Conservation (phyloP, 192 early-diverging fungal species). For the Gaertneriomyces semiglobifer region DNA sequence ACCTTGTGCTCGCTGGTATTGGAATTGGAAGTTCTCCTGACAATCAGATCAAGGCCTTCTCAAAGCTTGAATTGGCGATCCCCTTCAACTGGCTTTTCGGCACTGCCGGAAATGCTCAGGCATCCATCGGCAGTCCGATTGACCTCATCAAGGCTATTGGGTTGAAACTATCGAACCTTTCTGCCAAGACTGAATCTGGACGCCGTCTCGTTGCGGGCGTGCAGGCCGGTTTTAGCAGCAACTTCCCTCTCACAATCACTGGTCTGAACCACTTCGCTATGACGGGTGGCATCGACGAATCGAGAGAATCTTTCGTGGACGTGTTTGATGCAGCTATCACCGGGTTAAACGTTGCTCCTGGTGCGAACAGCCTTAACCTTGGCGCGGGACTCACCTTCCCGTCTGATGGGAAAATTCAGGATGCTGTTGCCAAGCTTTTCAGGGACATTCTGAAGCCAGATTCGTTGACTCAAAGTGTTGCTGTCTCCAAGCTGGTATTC, state of each 20-base stretch:
- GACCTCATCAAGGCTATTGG: conserved; percentile 23
- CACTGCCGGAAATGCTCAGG: conserved; percentile 5
- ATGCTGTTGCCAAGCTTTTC: conserved; percentile 24
- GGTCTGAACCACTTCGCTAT: conserved; percentile 31
- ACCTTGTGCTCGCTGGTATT: conserved; percentile 8
- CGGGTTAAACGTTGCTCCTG: conserved; percentile 13
- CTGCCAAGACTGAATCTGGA: conserved; percentile 18
- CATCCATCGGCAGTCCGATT: conserved; percentile 4
- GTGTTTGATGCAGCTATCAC: neutral
- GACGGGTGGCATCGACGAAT: conserved; percentile 9
- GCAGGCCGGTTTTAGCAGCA: conserved; percentile 17
- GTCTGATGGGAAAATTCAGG: neutral
- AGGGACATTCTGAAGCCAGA: conserved; percentile 5
- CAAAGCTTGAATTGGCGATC: conserved; percentile 9
- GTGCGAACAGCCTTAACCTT: conserved; percentile 27
- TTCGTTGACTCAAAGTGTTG: conserved; percentile 16
- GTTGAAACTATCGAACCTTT: conserved; percentile 12
- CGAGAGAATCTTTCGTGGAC: neutral
- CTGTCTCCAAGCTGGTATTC: conserved; percentile 18
- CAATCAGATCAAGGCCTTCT: conserved; percentile 27
- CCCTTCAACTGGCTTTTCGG: conserved; percentile 20
- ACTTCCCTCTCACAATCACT: conserved; percentile 23
- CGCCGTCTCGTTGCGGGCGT: conserved; percentile 14
- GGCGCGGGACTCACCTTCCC: conserved; percentile 18
- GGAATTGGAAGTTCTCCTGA: conserved; percentile 13